phyloP scores from a whole-genome alignment of 2,329 filamentous ascomycete species.

The Arachnomyces sp. region DNA sequence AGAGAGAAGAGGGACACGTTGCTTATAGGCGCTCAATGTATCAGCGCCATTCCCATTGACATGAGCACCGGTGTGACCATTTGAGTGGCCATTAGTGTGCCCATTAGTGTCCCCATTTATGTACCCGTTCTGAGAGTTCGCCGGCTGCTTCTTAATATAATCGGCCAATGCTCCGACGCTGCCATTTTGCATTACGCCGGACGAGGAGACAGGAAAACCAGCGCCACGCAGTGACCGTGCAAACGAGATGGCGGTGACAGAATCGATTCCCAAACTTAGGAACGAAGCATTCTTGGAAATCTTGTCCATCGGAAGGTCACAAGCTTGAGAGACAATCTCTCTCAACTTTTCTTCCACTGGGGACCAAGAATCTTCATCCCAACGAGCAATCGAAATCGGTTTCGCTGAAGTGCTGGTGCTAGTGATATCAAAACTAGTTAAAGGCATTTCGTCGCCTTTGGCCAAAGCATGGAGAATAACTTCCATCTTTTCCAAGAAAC shows the following conservation, averaged over 20 bases:
- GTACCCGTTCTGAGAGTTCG: no score
- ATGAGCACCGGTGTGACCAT: not conserved
- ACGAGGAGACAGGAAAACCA: slow-evolving; percentile 22
- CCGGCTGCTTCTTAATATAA: slow-evolving; percentile 12
- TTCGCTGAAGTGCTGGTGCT: slow-evolving; percentile 2
- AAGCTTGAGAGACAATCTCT: slow-evolving; percentile 18
- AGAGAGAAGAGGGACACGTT: slow-evolving; percentile 13
- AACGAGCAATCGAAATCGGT: slow-evolving; percentile 3
- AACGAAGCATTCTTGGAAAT: slow-evolving; percentile 26
- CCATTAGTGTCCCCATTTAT: no score
- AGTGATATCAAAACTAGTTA: slow-evolving; percentile 18
- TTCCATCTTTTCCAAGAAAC: slow-evolving; percentile 26
- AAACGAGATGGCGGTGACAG: slow-evolving; percentile 26
- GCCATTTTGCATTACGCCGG: slow-evolving; percentile 28
- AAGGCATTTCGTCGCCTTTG: slow-evolving; percentile 16
- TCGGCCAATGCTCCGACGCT: slow-evolving; percentile 21
- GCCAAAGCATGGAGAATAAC: slow-evolving; percentile 21
- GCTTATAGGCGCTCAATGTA: slow-evolving; percentile 8
- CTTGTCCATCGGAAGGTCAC: slow-evolving; percentile 13
- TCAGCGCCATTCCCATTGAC: not conserved
- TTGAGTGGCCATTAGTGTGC: not conserved
- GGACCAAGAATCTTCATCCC: slow-evolving; percentile 19
- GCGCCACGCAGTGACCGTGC: slow-evolving; percentile 22
- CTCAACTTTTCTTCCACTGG: slow-evolving; percentile 17
- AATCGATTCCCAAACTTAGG: slow-evolving; percentile 25